Evolutionary conservation across 164 flowering plant species (phyloP).

Genomic region (grape (Vitis vinifera)): ASM3070453v1 NC_081818.1:5768001-5768500

Average conservation of each 20-base stretch:
- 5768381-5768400: not conserved
- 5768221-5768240: not conserved
- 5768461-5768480: slow-evolving; percentile 90
- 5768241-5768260: not conserved
- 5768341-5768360: slow-evolving; percentile 79
- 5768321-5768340: slow-evolving; percentile 92
- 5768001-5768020: slow-evolving; percentile 81
- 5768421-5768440: not conserved
- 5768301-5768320: slow-evolving; percentile 96
- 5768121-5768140: slow-evolving; percentile 60
- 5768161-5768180: slow-evolving; percentile 67
- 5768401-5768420: not conserved
- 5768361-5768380: slow-evolving; percentile 52
- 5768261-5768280: not conserved
- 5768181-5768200: slow-evolving; percentile 61
- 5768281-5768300: slow-evolving; percentile 59
- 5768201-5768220: slow-evolving; percentile 7
- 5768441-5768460: slow-evolving; percentile 17
- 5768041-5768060: slow-evolving; percentile 88
- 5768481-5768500: slow-evolving; percentile 82
- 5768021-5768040: slow-evolving; percentile 91
- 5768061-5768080: slow-evolving; percentile 44
- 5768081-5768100: slow-evolving; percentile 53
- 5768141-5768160: slow-evolving; percentile 83
- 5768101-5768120: slow-evolving; percentile 74